Evolutionary conservation across 768 basidiomycete genomes (phyloP).

Genomic region (Leccinum aurantiacum): DNA sequence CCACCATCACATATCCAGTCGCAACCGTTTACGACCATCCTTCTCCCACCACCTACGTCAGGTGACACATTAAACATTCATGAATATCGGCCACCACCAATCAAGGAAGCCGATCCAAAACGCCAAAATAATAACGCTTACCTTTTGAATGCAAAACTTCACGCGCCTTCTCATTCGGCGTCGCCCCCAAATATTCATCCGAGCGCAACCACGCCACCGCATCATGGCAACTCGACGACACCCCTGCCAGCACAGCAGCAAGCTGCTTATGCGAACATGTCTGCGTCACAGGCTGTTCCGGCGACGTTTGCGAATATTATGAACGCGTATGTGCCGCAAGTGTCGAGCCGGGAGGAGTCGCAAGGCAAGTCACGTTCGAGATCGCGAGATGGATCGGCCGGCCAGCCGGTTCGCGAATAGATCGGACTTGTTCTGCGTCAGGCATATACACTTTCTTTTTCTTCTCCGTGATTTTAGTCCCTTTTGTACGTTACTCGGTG

Average conservation of each 20-base stretch:
- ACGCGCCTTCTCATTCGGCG: slow-evolving; percentile 17
- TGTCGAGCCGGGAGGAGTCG: slow-evolving; percentile 24
- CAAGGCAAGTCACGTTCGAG: slow-evolving; percentile 28
- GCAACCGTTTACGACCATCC: slow-evolving; percentile 32
- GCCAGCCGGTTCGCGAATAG: slow-evolving; percentile 19
- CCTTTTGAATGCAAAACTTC: slow-evolving; percentile 13
- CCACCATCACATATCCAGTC: slow-evolving; percentile 20
- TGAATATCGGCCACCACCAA: slow-evolving; percentile 31
- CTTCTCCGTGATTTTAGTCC: not conserved
- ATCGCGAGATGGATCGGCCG: slow-evolving; percentile 26
- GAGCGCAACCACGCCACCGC: slow-evolving; percentile 21
- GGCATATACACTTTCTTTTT: not conserved
- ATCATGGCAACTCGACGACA: slow-evolving; percentile 12
- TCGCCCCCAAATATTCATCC: slow-evolving; percentile 27
- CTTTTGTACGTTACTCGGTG: slow-evolving; percentile 9
- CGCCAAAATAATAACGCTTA: slow-evolving; percentile 18
- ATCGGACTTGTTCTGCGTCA: not conserved
- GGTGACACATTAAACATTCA: slow-evolving; percentile 33
- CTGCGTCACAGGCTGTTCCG: slow-evolving; percentile 37
- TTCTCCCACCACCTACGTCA: slow-evolving; percentile 29
- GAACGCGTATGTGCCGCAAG: slow-evolving; percentile 58
- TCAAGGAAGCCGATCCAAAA: slow-evolving; percentile 22
- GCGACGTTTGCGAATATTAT: slow-evolving; percentile 68
- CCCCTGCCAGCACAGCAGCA: slow-evolving; percentile 17
- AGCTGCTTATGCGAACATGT: slow-evolving; percentile 17